Conservation (phyloP, 2,329 filamentous ascomycete genomes). For the Teratosphaeria zuluensis region DNA sequence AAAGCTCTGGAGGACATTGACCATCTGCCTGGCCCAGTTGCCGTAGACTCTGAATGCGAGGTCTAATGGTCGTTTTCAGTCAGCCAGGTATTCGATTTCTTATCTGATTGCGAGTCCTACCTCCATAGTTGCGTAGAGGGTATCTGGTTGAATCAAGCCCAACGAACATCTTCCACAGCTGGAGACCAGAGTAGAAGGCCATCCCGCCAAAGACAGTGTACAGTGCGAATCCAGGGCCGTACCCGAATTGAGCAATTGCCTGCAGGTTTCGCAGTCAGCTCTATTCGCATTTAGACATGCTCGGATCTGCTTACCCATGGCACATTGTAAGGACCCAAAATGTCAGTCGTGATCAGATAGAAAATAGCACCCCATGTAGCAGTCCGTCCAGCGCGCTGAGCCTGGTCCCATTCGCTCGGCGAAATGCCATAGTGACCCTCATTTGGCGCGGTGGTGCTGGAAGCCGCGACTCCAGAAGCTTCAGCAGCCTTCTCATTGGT, state of each 20-base stretch:
- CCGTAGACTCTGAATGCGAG: conserved; percentile 32
- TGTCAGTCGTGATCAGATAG: conserved; percentile 38
- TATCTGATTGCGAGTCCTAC: neutral
- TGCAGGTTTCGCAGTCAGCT: conserved; percentile 11
- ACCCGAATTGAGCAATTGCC: conserved; percentile 23
- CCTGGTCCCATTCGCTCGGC: conserved; percentile 27
- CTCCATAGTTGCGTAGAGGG: conserved; percentile 31
- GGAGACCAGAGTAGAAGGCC: conserved; percentile 28
- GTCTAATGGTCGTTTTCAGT: neutral
- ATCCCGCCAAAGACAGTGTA: conserved; percentile 29
- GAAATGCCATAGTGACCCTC: conserved; percentile 3
- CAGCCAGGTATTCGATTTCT: neutral
- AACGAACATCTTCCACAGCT: conserved; percentile 31
- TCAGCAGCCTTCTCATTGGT: neutral
- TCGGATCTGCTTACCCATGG: conserved; percentile 16
- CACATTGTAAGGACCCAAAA: conserved; percentile 28
- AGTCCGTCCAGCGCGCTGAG: conserved; percentile 26
- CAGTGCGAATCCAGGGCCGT: conserved; percentile 28
- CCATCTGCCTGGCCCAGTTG: conserved; percentile 25
- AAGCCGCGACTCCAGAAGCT: neutral
- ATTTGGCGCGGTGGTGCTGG: neutral
- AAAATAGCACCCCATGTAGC: conserved; percentile 27
- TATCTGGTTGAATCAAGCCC: conserved; percentile 33
- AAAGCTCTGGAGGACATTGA: conserved; percentile 31
- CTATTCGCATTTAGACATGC: neutral